These are phyloP conservation scores for Alternaria dauci DNA, from an alignment of 2,329 filamentous ascomycete species.

Conservation along the genomic window DNA sequence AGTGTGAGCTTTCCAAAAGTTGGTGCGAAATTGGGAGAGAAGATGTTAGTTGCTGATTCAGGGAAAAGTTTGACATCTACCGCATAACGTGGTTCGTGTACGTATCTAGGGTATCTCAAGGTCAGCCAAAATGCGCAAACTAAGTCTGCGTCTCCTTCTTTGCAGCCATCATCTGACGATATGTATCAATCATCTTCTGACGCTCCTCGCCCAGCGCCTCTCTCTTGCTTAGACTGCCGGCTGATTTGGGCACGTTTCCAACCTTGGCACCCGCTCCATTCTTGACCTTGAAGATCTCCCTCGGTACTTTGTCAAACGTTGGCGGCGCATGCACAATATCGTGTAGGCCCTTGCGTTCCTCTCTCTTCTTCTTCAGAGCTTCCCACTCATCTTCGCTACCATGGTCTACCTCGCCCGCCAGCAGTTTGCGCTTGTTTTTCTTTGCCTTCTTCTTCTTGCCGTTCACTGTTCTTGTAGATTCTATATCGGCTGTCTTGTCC, in stretches of 20 bases:
- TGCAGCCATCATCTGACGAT: conserved; percentile 71
- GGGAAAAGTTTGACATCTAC: neutral
- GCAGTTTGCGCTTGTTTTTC: conserved; percentile 61
- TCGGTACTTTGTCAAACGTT: conserved; percentile 68
- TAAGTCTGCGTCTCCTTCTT: conserved; percentile 27
- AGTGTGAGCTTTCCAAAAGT: neutral
- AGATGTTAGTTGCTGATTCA: neutral
- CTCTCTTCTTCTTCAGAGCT: conserved; percentile 66
- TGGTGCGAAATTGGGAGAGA: neutral
- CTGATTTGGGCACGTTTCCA: conserved; percentile 71
- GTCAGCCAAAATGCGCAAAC: neutral
- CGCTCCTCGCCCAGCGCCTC: conserved; percentile 77
- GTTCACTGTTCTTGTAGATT: conserved; percentile 54
- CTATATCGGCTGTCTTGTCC: conserved; percentile 69
- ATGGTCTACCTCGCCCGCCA: conserved; percentile 59
- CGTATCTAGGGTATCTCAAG: neutral
- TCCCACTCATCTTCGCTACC: conserved; percentile 81
- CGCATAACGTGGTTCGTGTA: neutral
- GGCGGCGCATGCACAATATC: conserved; percentile 80
- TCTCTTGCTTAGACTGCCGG: conserved; percentile 74
- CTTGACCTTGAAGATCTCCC: conserved; percentile 71
- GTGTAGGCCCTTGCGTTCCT: conserved; percentile 64
- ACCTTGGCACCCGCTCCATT: conserved; percentile 72
- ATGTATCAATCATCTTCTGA: conserved; percentile 75
- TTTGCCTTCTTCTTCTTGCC: conserved; percentile 61